Evolutionary conservation across 306 rosid species (phyloP).

Genomic region (Lupinus albus): DNA sequence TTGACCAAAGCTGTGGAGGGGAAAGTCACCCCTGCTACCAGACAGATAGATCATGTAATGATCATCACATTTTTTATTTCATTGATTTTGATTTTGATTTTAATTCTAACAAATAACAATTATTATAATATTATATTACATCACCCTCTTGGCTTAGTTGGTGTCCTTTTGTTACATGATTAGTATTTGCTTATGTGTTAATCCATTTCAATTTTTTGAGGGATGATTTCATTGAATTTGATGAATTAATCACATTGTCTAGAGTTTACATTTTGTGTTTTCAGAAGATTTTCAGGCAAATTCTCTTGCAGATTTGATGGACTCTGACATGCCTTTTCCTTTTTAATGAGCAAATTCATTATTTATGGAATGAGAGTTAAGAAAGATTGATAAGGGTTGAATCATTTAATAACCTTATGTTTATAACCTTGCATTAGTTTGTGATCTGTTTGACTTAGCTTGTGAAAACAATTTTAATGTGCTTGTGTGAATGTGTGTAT

Average conservation of each 20-base stretch:
- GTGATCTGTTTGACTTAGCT: constrained; percentile 28
- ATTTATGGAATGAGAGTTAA: constrained; percentile 25
- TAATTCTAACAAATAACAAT: neutral
- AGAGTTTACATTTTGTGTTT: constrained; percentile 20
- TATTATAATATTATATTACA: neutral
- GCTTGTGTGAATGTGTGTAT: constrained; percentile 7
- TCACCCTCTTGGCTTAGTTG: constrained; percentile 34
- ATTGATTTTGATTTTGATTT: constrained; percentile 18
- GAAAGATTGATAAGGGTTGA: constrained; percentile 8
- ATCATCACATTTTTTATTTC: neutral
- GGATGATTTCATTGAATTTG: constrained; percentile 21
- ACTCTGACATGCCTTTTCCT: too few species aligned
- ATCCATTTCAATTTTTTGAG: neutral
- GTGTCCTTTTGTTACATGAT: constrained; percentile 6
- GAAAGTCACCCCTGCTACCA: constrained; percentile 92
- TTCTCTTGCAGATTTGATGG: constrained; percentile 30
- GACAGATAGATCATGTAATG: constrained; percentile 89
- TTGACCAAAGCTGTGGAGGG: constrained; percentile 82
- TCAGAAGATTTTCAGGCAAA: constrained; percentile 18
- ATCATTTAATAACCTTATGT: constrained; percentile 12
- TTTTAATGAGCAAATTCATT: constrained; percentile 3
- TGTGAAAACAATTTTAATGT: constrained; percentile 14
- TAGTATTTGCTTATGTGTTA: constrained; percentile 24
- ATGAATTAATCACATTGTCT: constrained; percentile 18
- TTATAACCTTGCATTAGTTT: constrained; percentile 12